phyloP scores from a whole-genome alignment of 2,329 filamentous ascomycete species.

The Endoconidiophora laricicola region DNA sequence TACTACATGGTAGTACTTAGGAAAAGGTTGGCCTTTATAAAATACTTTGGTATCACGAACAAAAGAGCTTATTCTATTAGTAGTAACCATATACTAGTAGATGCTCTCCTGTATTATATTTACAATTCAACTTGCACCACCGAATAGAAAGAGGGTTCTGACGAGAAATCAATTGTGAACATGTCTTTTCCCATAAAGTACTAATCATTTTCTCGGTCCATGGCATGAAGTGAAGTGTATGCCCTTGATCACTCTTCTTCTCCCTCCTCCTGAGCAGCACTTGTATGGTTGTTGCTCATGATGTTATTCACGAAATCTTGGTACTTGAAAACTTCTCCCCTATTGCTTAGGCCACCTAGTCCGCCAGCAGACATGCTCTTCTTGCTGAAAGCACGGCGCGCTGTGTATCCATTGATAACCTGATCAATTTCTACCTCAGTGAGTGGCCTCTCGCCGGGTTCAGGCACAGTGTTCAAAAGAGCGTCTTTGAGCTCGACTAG shows the following conservation, averaged over 20 bases:
- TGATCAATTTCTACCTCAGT: slow-evolving; percentile 65
- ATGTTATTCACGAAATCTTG: slow-evolving; percentile 72
- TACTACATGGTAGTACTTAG: too few relatives aligned
- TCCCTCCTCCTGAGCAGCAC: slow-evolving; percentile 7
- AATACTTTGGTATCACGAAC: too few relatives aligned
- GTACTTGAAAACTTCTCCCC: slow-evolving; percentile 84
- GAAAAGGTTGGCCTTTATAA: too few relatives aligned
- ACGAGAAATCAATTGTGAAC: too few relatives aligned
- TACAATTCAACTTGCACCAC: too few relatives aligned
- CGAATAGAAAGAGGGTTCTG: too few relatives aligned
- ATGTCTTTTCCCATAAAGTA: too few relatives aligned
- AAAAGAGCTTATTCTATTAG: too few relatives aligned
- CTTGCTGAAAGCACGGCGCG: slow-evolving; percentile 66
- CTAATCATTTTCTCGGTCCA: too few relatives aligned
- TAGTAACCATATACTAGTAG: too few relatives aligned
- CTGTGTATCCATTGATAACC: slow-evolving; percentile 74
- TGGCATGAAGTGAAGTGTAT: too few relatives aligned
- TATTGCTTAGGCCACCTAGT: slow-evolving; percentile 31
- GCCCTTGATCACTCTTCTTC: slow-evolving; percentile 2
- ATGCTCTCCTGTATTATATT: too few relatives aligned
- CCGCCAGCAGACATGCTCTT: slow-evolving; percentile 17
- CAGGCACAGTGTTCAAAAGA: slow-evolving; percentile 63
- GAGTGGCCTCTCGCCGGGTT: slow-evolving; percentile 48
- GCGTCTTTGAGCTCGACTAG: slow-evolving; percentile 68
- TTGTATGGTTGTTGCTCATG: slow-evolving; percentile 25